These are phyloP conservation scores for Penicillium samsonianum DNA, from an alignment of 495 filamentous ascomycete genomes.

Conservation along the genomic window DNA sequence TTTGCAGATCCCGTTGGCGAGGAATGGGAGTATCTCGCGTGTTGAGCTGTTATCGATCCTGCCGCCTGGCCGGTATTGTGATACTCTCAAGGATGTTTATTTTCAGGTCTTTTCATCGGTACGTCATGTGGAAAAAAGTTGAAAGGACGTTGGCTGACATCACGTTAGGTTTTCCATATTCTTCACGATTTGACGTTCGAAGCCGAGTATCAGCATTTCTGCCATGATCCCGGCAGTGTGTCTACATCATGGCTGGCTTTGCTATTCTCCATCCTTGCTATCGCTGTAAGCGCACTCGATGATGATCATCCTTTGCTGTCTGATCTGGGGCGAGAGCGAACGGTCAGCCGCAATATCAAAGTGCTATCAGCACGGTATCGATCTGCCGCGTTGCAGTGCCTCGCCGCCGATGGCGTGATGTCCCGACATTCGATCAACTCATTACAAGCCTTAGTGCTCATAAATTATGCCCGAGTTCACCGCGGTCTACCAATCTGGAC, in stretches of 20 bases:
- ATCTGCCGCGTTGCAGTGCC: slow-evolving; percentile 45
- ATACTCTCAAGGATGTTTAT: slow-evolving; percentile 43
- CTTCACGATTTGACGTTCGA: slow-evolving; percentile 52
- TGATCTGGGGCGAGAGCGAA: slow-evolving; percentile 45
- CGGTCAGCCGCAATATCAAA: slow-evolving; percentile 45
- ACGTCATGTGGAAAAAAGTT: slow-evolving; percentile 9
- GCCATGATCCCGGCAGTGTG: slow-evolving; percentile 43
- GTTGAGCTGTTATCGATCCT: slow-evolving; percentile 38
- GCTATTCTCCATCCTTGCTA: slow-evolving; percentile 46
- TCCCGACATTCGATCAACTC: slow-evolving; percentile 49
- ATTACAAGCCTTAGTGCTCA: slow-evolving; percentile 47
- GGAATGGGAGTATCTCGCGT: slow-evolving; percentile 31
- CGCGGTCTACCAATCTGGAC: slow-evolving; percentile 45
- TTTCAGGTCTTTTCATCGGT: slow-evolving; percentile 45
- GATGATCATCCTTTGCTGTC: slow-evolving; percentile 45
- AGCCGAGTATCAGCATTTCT: slow-evolving; percentile 48
- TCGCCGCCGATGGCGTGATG: slow-evolving; percentile 46
- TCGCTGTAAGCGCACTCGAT: slow-evolving; percentile 47
- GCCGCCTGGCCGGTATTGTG: slow-evolving; percentile 42
- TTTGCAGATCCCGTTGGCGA: slow-evolving; percentile 37
- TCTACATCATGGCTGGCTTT: slow-evolving; percentile 46
- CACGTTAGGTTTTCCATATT: slow-evolving; percentile 42
- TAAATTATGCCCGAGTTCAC: slow-evolving; percentile 46
- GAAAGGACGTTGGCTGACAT: neutral
- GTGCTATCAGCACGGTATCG: slow-evolving; percentile 45